These are phyloP conservation scores for Periconia sp. DNA, from an alignment of 2,329 filamentous ascomycete genomes.

Conservation along the genomic window DNA sequence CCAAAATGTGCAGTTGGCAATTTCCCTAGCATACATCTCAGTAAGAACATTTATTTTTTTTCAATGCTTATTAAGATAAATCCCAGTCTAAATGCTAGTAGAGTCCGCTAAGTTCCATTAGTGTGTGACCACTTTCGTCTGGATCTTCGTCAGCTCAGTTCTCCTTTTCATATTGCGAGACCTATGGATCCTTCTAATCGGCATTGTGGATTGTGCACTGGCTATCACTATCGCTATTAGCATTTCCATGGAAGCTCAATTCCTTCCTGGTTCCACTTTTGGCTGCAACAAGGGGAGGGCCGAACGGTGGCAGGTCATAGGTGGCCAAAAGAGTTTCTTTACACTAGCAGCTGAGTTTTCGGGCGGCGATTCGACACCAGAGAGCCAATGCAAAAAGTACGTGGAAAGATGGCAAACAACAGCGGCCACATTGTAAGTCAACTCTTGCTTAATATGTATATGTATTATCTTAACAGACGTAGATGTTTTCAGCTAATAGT, in stretches of 20 bases:
- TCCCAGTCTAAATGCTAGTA: conserved; percentile 8
- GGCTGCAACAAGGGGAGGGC: conserved; percentile 10
- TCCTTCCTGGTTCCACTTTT: conserved; percentile 12
- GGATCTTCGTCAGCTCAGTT: conserved; percentile 15
- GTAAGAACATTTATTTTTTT: conserved; percentile 11
- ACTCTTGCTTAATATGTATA: neutral
- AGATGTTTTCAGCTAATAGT: conserved; percentile 18
- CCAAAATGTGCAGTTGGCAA: conserved; percentile 10
- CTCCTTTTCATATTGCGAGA: conserved; percentile 10
- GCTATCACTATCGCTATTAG: conserved; percentile 9
- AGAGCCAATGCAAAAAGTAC: conserved; percentile 18
- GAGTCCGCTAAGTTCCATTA: no score
- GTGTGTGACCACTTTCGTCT: conserved; percentile 17
- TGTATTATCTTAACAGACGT: conserved; percentile 2
- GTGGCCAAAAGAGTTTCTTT: conserved; percentile 19
- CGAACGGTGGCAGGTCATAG: conserved; percentile 15
- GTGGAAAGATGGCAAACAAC: conserved; percentile 14
- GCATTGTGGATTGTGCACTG: conserved; percentile 19
- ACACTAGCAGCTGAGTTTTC: conserved; percentile 1
- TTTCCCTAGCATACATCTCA: conserved; percentile 13
- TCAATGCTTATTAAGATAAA: neutral
- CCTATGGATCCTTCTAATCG: conserved; percentile 11
- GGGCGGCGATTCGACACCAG: neutral
- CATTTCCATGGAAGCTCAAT: conserved; percentile 14
- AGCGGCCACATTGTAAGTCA: conserved; percentile 13